Evolutionary conservation across 2,329 filamentous ascomycete species (phyloP).

Genomic region (Fusarium agapanthi): DNA sequence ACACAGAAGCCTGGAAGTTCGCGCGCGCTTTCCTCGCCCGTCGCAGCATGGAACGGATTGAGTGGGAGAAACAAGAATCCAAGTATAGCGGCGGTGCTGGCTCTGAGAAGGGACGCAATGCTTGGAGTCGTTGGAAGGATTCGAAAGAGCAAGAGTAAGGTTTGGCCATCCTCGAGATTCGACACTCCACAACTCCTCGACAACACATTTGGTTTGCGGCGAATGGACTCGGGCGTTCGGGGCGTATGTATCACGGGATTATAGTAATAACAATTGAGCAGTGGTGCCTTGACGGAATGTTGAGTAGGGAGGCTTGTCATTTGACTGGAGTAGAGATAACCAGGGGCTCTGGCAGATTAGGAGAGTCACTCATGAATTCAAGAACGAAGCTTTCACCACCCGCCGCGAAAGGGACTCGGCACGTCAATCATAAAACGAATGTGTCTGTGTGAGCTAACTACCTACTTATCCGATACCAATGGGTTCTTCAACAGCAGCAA

Average conservation of each 20-base stretch:
- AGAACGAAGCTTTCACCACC: slow-evolving; percentile 3
- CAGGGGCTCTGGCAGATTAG: background rate
- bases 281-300: background rate
- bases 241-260: background rate
- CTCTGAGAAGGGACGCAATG: slow-evolving; percentile 53
- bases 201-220: background rate
- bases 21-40: slow-evolving; percentile 73
- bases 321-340: background rate
- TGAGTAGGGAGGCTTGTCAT: background rate
- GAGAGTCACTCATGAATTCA: slow-evolving; percentile 5
- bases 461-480: background rate
- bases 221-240: background rate
- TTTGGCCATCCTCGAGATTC: background rate
- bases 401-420: slow-evolving; percentile 3
- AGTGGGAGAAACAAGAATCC: slow-evolving; percentile 76
- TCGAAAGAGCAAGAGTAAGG: slow-evolving; percentile 13
- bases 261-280: background rate
- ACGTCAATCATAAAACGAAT: slow-evolving; percentile 10
- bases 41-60: slow-evolving; percentile 66
- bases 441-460: background rate
- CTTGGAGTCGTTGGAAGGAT: slow-evolving; percentile 51
- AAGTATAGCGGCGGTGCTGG: slow-evolving; percentile 71
- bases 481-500: slow-evolving; percentile 22
- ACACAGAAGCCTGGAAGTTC: slow-evolving; percentile 82
- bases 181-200: background rate